phyloP scores from a whole-genome alignment of 371 early-diverging fungal species.

The Apophysomyces elegans region DNA sequence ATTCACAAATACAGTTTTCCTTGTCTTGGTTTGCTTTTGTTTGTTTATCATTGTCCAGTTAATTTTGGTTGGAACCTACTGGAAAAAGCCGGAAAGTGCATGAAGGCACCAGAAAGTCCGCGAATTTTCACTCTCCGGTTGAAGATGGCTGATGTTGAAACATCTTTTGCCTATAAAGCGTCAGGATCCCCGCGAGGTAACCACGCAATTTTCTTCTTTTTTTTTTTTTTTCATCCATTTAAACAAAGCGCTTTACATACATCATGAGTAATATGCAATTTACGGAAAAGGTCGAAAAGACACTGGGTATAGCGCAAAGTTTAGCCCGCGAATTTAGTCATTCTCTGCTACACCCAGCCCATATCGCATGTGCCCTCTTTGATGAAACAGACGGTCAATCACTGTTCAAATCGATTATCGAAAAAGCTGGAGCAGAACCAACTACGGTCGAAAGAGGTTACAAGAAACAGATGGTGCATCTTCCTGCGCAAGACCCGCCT shows the following conservation, averaged over 20 bases:
- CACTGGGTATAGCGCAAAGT: slow-evolving; percentile 65
- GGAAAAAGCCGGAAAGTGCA: slow-evolving; percentile 2
- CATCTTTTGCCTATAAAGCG: background rate
- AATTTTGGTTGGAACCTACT: background rate
- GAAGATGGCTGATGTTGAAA: background rate
- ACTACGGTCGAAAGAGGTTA: slow-evolving; percentile 74
- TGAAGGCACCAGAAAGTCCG: background rate
- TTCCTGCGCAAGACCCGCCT: slow-evolving; percentile 88
- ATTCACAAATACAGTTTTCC: too few relatives aligned
- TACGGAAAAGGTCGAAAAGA: slow-evolving; percentile 89
- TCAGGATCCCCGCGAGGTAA: background rate
- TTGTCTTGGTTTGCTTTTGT: too few relatives aligned
- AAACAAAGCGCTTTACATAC: background rate
- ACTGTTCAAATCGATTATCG: slow-evolving; percentile 72
- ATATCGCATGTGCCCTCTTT: slow-evolving; percentile 80
- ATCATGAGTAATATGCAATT: slow-evolving; percentile 71
- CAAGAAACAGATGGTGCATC: slow-evolving; percentile 75
- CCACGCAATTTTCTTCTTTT: background rate
- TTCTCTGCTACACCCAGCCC: slow-evolving; percentile 79
- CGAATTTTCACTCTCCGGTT: background rate
- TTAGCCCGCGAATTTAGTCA: slow-evolving; percentile 82
- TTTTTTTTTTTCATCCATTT: background rate
- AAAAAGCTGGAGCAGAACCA: slow-evolving; percentile 86
- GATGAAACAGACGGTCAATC: slow-evolving; percentile 70
- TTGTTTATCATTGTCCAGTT: background rate